These are phyloP conservation scores for Psilocybe cyanescens DNA, from an alignment of 768 basidiomycete genomes.

Conservation along the genomic window DNA sequence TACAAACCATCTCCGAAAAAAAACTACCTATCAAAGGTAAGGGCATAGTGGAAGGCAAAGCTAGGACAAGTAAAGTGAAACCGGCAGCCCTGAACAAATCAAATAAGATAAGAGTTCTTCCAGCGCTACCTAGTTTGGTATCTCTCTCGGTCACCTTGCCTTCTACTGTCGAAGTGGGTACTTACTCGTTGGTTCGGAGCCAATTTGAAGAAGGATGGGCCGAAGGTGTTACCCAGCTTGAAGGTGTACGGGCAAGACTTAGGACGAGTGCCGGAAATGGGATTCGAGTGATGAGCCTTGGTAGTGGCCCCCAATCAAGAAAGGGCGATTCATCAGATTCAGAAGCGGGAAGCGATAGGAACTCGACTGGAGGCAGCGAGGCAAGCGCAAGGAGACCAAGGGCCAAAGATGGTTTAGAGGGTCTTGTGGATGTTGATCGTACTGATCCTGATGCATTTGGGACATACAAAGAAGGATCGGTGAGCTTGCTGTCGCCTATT, in stretches of 20 bases:
- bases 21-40: neutral
- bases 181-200: constrained; percentile 41
- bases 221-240: constrained; percentile 57
- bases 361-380: constrained; percentile 23
- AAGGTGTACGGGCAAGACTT: constrained; percentile 49
- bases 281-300: constrained; percentile 44
- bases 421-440: constrained; percentile 36
- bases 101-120: constrained; percentile 57
- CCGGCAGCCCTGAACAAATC: constrained; percentile 1
- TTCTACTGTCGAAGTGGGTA: constrained; percentile 32
- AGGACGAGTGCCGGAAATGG: constrained; percentile 51
- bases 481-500: constrained; percentile 30
- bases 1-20: neutral
- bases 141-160: constrained; percentile 51
- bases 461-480: constrained; percentile 16
- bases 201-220: constrained; percentile 69
- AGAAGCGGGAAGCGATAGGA: constrained; percentile 23
- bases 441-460: constrained; percentile 34
- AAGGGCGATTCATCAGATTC: neutral
- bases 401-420: constrained; percentile 34
- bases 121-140: constrained; percentile 50
- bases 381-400: constrained; percentile 6
- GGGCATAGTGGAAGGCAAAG: neutral
- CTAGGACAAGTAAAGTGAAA: neutral
- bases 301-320: neutral